phyloP scores from a whole-genome alignment of 2,329 filamentous ascomycete species.

The Ascochyta viciae-villosae region DNA sequence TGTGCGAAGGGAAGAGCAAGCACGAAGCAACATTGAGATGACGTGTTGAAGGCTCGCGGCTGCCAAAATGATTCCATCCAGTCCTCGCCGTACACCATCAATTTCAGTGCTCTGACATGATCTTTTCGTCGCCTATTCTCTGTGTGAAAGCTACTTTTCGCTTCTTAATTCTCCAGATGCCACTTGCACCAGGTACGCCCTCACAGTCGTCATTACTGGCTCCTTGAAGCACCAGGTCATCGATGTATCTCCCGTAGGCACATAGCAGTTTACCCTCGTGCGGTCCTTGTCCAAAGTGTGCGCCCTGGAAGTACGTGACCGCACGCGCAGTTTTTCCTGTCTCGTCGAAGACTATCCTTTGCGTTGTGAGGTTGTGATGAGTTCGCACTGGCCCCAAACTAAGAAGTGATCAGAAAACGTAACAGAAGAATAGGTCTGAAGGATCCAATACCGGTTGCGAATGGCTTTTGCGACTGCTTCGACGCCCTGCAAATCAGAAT shows the following conservation, averaged over 20 bases:
- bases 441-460: constrained; percentile 35
- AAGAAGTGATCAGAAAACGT: neutral
- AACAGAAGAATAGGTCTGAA: too few species aligned
- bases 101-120: constrained; percentile 43
- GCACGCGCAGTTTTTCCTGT: constrained; percentile 43
- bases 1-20: neutral
- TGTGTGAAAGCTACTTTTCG: constrained; percentile 50
- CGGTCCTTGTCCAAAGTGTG: constrained; percentile 53
- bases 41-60: neutral
- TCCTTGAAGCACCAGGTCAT: constrained; percentile 44
- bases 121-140: constrained; percentile 43
- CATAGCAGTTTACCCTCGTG: constrained; percentile 51
- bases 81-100: neutral
- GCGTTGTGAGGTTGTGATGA: constrained; percentile 54
- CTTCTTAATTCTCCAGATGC: constrained; percentile 49
- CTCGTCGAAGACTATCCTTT: constrained; percentile 45
- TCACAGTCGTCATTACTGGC: constrained; percentile 31
- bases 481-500: constrained; percentile 42
- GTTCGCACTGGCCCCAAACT: constrained; percentile 52
- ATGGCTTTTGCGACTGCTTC: constrained; percentile 45
- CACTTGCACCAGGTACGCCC: constrained; percentile 47
- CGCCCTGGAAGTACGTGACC: constrained; percentile 52
- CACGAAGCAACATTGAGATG: neutral
- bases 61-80: neutral
- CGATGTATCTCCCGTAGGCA: constrained; percentile 53